Base-by-base conservation (phyloP, 2,329 filamentous ascomycete genomes). In the Colletotrichum coccodes region DNA sequence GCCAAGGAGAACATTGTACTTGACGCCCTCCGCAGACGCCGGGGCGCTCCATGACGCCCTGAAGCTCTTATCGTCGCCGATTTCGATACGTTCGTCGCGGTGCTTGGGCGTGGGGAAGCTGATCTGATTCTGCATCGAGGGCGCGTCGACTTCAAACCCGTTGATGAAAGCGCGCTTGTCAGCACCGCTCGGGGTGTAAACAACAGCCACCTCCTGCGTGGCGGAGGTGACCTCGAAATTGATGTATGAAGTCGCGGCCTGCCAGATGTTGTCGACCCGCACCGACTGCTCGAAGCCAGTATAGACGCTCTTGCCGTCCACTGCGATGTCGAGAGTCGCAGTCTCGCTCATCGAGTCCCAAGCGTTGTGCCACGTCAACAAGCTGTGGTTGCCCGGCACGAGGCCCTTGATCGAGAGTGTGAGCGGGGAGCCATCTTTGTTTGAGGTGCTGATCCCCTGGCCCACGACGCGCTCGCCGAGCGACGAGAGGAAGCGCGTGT, bases 221-320 rank as follows among this genome's bases (percentile, higher is more conserved):
- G 71, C 61, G 4, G 71, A 64, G 0, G 71, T 68, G 3, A 71
- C 72, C 1, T 71, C 71, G 59, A 79, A 77, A 0, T 57, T 72
- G 14, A 77, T 34, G 42, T 77, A 77, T 1, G 76, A 78, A 14
- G 71, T 64, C 9, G 73, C 73, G 12, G 77, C 57, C 40, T 78
- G 73, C 76, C 76, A 79, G 18, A 78, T 73, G 54, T 76, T 79
- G 63, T 77, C 75, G 3, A 72, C 68, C 3, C 76, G 76, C 21
- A 75, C 59, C n/a, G 73, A 70, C 58, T 79, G 73, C 26, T 57
- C 42, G 6, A 61, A 6, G 6, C 50, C 40, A 16, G 68, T 66
- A 36, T 53, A 40, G 6, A 64, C 63, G 11, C 38, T 54, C 40
- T 72, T 63, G 3, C 76, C 76, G 59, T 76, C 72, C 2, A 74